Evolutionary conservation across 1,139 yeast species (phyloP), one percentile per base, ranked within the genome.

Genomic region (Diutina rugosa): DNA sequence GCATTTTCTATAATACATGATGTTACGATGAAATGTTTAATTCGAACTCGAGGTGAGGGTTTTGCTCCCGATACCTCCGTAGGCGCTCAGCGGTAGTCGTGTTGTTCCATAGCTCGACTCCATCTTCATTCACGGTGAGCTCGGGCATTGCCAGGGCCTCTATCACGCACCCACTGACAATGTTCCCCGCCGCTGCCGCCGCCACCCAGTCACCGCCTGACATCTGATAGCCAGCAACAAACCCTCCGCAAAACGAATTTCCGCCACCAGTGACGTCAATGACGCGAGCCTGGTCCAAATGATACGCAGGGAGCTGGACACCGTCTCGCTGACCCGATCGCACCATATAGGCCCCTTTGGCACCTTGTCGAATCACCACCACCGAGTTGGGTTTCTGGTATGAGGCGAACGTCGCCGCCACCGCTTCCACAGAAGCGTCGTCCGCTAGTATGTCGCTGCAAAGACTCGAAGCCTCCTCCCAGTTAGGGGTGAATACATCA

Each of bases 221-320:
- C 51, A 84, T 64, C 1, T 72, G 69, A 60, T 78, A 80, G 0
- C 85, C 95, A 6, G 85, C 73, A 12, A 85, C 78, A 63, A 88
- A 82, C 0, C 86, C 96, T 0, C 97, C 97, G 58, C 93, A 81
- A 67, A 86, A 90, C 0, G 95, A 77, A 66, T 91, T 91, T 0
- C 98, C 98, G 3, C 96, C 97, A 0, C 98, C 98, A 0, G 97
- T 91, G 0, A 96, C 96, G 67, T 91, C 98, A 2, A 82, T 71
- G 1, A 90, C 93, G 45, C 70, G 68, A 2, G 63, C 61, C 59
- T 73, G 79, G 58, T 68, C 72, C 53, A 68, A 69, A 65, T 89
- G 96, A 65, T 85, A 91, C 0, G 97, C 90, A 0, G 95, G 93
- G 38, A 82, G 76, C 80, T 47, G 51, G 6, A 12, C 6, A 7